Evolutionary conservation across 208 protist genomes (phyloP).

Genomic region (Blastocrithidia nonstop): DNA sequence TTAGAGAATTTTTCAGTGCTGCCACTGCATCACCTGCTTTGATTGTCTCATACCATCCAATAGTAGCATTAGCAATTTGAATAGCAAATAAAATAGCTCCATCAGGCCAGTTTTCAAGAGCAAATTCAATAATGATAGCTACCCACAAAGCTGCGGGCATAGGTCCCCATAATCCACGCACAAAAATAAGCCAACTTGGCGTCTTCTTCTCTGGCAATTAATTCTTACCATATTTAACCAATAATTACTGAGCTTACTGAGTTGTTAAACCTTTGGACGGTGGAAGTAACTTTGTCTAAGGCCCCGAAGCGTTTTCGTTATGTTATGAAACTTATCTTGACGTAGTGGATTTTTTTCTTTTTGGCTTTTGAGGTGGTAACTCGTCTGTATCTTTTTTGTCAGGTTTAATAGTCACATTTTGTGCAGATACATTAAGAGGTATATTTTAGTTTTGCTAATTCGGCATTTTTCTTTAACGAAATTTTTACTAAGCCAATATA

Average conservation of each 20-base stretch:
- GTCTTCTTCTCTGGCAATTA: constrained; percentile 63
- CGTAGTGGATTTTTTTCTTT: constrained; percentile 46
- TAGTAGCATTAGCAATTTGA: constrained; percentile 67
- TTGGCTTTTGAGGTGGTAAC: constrained; percentile 27
- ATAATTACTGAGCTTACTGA: constrained; percentile 36
- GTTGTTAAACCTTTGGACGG: constrained; percentile 50
- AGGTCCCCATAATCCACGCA: constrained; percentile 66
- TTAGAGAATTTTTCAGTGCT: constrained; percentile 81
- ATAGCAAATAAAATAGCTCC: constrained; percentile 73
- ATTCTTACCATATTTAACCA: constrained; percentile 58
- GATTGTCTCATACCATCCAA: constrained; percentile 87
- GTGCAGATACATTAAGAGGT: too few relatives aligned
- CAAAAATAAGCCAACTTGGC: constrained; percentile 66
- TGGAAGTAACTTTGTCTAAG: constrained; percentile 15
- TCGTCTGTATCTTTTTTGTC: constrained; percentile 9
- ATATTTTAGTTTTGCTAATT: too few relatives aligned
- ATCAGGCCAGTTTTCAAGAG: constrained; percentile 77
- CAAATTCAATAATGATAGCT: constrained; percentile 80
- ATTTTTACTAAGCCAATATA: too few relatives aligned
- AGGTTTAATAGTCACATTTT: too few relatives aligned
- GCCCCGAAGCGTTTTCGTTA: constrained; percentile 16
- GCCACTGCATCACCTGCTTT: constrained; percentile 87
- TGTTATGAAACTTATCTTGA: constrained; percentile 65
- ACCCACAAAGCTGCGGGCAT: constrained; percentile 83
- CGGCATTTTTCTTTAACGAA: too few relatives aligned